phyloP scores from a whole-genome alignment of 176 grass and related monocot species.

The Musa itinerans region DNA sequence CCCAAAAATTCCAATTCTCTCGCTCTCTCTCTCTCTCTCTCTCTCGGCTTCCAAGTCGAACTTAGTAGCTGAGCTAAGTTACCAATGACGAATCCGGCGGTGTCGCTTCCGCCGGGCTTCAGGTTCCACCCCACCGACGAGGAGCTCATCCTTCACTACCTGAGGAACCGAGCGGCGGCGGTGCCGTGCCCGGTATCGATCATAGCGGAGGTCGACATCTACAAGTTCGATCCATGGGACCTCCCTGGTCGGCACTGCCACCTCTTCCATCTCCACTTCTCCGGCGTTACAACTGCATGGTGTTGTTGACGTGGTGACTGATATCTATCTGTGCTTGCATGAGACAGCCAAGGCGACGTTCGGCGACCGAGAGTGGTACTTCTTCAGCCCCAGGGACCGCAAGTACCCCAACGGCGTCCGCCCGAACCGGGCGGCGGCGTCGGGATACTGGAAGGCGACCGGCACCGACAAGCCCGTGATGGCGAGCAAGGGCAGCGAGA shows the following conservation, averaged over 20 bases:
- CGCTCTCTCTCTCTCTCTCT: not conserved
- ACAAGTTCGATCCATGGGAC: constrained; percentile 9
- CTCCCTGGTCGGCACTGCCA: not conserved
- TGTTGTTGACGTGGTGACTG: too few species aligned
- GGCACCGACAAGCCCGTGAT: not conserved
- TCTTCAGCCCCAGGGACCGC: constrained; percentile 4
- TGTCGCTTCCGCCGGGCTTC: constrained; percentile 3
- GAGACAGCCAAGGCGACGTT: not conserved
- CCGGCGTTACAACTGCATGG: too few species aligned
- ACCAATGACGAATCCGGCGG: not conserved
- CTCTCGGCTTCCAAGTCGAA: not conserved
- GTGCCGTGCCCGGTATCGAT: constrained; percentile 3
- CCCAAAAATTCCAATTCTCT: constrained; percentile 2
- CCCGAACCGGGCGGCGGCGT: not conserved
- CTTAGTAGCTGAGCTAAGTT: not conserved
- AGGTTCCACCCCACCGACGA: constrained; percentile 9
- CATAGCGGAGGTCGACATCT: constrained; percentile 12
- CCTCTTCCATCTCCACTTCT: not conserved
- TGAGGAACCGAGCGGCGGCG: not conserved
- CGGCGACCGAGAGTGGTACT: constrained; percentile 7
- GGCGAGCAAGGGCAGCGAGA: not conserved
- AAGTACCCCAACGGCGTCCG: constrained; percentile 1
- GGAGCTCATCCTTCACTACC: constrained; percentile 11
- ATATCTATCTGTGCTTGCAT: too few species aligned
- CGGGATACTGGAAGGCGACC: constrained; percentile 9